Base-by-base conservation (phyloP, 805 yeast species). In the Cyberlindnera subsufficiens region DNA sequence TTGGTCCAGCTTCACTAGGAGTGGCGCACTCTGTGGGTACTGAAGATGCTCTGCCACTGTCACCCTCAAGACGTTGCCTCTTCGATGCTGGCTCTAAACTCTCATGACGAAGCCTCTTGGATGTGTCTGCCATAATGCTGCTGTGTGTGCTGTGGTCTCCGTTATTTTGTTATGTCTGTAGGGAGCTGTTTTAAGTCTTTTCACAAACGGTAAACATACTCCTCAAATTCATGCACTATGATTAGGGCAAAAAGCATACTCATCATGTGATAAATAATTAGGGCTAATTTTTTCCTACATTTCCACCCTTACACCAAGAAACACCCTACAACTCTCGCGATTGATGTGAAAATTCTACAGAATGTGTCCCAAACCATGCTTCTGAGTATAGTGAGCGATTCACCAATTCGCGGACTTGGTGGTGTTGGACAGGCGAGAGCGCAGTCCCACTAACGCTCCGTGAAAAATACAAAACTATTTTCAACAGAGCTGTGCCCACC, bases 381-480 rank as follows among this genome's bases (percentile, higher is more conserved):
- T 11, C 27, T 6, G 27, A 9, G 27, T 3, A 6, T 22, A 22
- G 2, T 22, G 27, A 5, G 27, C 4, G 27, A 10, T 22, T 22
- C 27, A 11, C 27, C 11, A 22, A 22, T 22, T 22, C 16, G 32
- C 32, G 32, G 32, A 5, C 2, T 6, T n/a, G 16, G 17, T 15
- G 32, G 32, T 30, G 15, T 33, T 10, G 15, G 22, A 15, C 29
- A 3, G 27, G 30, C 19, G 22, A 18, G 32, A 16, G 17, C 45
- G 51, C 53, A 50, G 53, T 50, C 53, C 51, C 53, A 39, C 32
- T 40, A 31, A 38, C 31, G 36, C 34, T 34, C 40, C 36, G 51
- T 43, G 55, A 53, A 53, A 49, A 49, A 49, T 49, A 45, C 46
- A 45, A 45, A 49, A 44, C 42, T 46, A 36, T 43, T 48, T 49